Evolutionary conservation across 192 early-diverging fungal genomes (phyloP).

Genomic region (Coemansia sp.): DNA sequence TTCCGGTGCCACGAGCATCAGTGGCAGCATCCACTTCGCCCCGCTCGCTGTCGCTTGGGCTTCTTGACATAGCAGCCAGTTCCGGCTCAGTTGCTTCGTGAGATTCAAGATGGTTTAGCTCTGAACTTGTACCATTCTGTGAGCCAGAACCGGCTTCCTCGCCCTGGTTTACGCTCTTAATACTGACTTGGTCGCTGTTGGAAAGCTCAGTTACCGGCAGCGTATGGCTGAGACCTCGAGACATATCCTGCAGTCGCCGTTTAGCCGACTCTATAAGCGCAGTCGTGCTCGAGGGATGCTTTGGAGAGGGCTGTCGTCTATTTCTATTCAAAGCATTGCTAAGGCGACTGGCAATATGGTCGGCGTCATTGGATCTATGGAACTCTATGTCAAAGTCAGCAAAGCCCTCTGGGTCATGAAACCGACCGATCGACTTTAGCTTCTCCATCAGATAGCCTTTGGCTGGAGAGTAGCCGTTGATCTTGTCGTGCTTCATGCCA

Average conservation of each 20-base stretch:
- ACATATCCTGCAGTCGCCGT: slow-evolving; percentile 34
- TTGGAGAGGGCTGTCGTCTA: not conserved
- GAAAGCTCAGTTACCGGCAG: not conserved
- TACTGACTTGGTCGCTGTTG: not conserved
- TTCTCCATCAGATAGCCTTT: slow-evolving; percentile 79
- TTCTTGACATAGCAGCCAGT: too few species aligned
- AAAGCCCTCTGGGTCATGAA: slow-evolving; percentile 71
- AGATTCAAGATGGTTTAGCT: too few species aligned
- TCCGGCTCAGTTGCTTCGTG: too few species aligned
- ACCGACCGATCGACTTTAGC: slow-evolving; percentile 70
- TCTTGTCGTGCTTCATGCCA: slow-evolving; percentile 76
- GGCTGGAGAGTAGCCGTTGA: slow-evolving; percentile 71
- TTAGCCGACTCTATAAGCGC: slow-evolving; percentile 33
- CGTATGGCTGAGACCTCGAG: slow-evolving; percentile 10
- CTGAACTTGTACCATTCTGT: too few species aligned
- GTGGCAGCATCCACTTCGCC: not conserved
- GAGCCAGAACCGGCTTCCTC: too few species aligned
- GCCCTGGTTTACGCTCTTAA: not conserved
- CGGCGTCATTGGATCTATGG: slow-evolving; percentile 29
- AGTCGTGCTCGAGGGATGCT: slow-evolving; percentile 15
- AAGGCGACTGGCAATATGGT: slow-evolving; percentile 1
- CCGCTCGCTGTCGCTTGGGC: too few species aligned
- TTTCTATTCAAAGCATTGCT: slow-evolving; percentile 4
- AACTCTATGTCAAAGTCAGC: slow-evolving; percentile 50
- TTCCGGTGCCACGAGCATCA: slow-evolving; percentile 15